Percentiles rank a stretch among this genome's conserved stretches.
Evolutionary conservation across 2,329 filamentous ascomycete genomes (phyloP).

Genomic region (Scortechinia acanthostroma): DNA sequence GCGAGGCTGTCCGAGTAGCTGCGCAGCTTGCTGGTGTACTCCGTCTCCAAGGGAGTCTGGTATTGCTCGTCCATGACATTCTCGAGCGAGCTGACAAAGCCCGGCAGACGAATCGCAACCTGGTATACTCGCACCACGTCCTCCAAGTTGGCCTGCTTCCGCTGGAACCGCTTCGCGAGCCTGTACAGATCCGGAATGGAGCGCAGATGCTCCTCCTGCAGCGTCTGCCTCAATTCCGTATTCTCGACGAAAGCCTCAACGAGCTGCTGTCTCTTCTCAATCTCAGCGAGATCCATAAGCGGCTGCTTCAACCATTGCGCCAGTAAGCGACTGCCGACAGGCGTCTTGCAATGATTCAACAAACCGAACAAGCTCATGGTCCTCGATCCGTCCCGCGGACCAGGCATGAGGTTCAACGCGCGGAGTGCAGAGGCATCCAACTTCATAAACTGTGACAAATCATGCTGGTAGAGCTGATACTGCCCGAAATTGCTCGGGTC

Average conservation of each 20-base stretch:
- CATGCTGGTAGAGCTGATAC: slow-evolving; percentile 94
- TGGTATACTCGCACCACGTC: slow-evolving; percentile 95
- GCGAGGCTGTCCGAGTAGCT: slow-evolving; percentile 71
- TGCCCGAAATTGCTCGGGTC: slow-evolving; percentile 94
- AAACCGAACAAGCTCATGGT: slow-evolving; percentile 93
- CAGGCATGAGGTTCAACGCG: slow-evolving; percentile 94
- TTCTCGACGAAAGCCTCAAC: slow-evolving; percentile 92
- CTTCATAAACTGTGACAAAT: slow-evolving; percentile 96
- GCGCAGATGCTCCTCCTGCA: slow-evolving; percentile 92
- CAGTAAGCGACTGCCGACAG: slow-evolving; percentile 79
- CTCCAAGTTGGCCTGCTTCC: slow-evolving; percentile 82
- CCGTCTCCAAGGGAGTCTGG: slow-evolving; percentile 74
- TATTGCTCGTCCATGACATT: slow-evolving; percentile 94
- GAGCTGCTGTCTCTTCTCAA: slow-evolving; percentile 83
- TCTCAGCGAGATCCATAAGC: slow-evolving; percentile 82
- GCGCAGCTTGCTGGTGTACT: slow-evolving; percentile 79
- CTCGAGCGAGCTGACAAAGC: slow-evolving; percentile 81
- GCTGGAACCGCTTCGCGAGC: slow-evolving; percentile 88
- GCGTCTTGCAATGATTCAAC: slow-evolving; percentile 95
- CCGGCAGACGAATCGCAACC: slow-evolving; percentile 83
- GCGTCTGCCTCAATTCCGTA: slow-evolving; percentile 85
- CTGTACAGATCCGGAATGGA: slow-evolving; percentile 91
- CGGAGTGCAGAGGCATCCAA: slow-evolving; percentile 89
- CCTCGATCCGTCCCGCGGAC: slow-evolving; percentile 87
- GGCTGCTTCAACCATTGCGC: slow-evolving; percentile 98